Evolutionary conservation across 2,329 filamentous ascomycete species (phyloP).

Genomic region (Epicoccum sorghinum): DNA sequence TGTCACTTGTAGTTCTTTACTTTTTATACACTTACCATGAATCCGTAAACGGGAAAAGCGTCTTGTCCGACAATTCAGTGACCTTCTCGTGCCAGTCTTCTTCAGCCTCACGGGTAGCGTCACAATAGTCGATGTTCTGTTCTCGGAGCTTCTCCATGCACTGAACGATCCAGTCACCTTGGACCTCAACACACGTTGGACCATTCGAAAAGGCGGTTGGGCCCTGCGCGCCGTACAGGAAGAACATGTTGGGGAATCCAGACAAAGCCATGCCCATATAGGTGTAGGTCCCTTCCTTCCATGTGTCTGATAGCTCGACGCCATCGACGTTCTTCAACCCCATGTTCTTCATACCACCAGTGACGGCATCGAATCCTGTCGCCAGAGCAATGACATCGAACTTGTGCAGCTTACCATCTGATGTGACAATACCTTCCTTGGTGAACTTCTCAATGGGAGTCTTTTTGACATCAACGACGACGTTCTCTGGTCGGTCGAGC

Average conservation of each 20-base stretch:
- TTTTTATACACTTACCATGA: not conserved
- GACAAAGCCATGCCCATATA: conserved; percentile 52
- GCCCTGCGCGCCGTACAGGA: conserved; percentile 54
- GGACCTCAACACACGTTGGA: conserved; percentile 52
- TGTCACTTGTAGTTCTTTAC: not conserved
- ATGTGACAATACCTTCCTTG: conserved; percentile 49
- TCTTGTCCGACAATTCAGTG: conserved; percentile 49
- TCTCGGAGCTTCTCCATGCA: conserved; percentile 48
- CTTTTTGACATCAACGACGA: conserved; percentile 52
- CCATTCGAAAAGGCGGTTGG: conserved; percentile 56
- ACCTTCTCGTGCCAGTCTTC: conserved; percentile 51
- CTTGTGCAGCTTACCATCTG: conserved; percentile 49
- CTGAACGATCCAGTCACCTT: conserved; percentile 55
- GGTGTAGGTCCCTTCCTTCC: conserved; percentile 50
- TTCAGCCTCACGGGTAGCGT: conserved; percentile 51
- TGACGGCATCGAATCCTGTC: conserved; percentile 55
- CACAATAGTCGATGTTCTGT: conserved; percentile 48
- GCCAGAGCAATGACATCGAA: conserved; percentile 54
- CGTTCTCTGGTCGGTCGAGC: conserved; percentile 51
- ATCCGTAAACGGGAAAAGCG: conserved; percentile 40
- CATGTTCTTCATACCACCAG: conserved; percentile 51
- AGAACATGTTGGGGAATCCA: conserved; percentile 41
- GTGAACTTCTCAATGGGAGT: conserved; percentile 49
- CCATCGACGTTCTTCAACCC: conserved; percentile 47
- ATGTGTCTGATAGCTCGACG: conserved; percentile 46